Percentiles rank a stretch among this genome's conserved stretches.
These are phyloP conservation scores for Pestalotiopsis sp. DNA, from an alignment of 2,329 filamentous ascomycete species.

Conservation along the genomic window DNA sequence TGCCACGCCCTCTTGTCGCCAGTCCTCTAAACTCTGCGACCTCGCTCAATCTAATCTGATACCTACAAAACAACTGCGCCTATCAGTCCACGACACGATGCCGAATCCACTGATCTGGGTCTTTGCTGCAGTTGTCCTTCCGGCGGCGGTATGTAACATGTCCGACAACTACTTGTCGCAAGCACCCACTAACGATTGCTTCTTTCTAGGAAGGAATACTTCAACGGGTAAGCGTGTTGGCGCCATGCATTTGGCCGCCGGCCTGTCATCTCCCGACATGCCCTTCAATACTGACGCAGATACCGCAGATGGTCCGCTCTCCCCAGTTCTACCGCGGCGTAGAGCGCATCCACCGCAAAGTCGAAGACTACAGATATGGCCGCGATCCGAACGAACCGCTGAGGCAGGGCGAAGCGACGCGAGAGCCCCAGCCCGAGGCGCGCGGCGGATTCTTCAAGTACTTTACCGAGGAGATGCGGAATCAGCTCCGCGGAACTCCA, in stretches of 20 bases:
- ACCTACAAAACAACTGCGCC: not conserved
- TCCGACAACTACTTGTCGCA: not conserved
- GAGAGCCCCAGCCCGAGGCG: conserved; percentile 30
- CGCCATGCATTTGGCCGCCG: too few relatives aligned
- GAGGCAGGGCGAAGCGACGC: conserved; percentile 52
- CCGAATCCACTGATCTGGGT: conserved; percentile 3
- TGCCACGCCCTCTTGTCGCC: not conserved
- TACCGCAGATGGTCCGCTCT: conserved; percentile 26
- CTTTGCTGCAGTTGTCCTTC: not conserved
- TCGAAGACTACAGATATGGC: conserved; percentile 51
- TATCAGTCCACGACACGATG: not conserved
- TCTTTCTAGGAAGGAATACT: not conserved
- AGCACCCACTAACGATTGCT: not conserved
- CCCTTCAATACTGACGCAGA: not conserved
- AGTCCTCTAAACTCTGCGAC: not conserved
- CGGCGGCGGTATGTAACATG: not conserved
- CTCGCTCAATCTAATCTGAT: not conserved
- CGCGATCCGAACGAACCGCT: conserved; percentile 53
- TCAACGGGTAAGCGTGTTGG: not conserved
- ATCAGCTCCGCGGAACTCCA: conserved; percentile 49
- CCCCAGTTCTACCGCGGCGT: conserved; percentile 55
- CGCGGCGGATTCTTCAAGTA: conserved; percentile 41
- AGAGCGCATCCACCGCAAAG: conserved; percentile 50
- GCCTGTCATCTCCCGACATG: too few relatives aligned
- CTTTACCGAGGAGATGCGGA: conserved; percentile 53